A percentile compares a stretch with the other conserved stretches of the same genome.
Evolutionary conservation across 345 rosid genomes (phyloP).

Genomic region (Viola odorata): DNA sequence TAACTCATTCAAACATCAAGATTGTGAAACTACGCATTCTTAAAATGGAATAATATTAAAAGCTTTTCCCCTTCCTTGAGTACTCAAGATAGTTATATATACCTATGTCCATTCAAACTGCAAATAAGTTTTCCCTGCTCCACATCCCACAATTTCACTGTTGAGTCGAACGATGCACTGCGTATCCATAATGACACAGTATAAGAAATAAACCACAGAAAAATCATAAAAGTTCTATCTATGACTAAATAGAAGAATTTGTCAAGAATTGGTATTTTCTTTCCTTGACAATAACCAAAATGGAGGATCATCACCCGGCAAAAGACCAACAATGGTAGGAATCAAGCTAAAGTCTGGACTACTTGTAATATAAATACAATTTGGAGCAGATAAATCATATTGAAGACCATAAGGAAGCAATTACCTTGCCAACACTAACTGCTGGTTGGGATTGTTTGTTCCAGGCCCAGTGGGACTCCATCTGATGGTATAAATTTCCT

Average conservation of each 20-base stretch:
- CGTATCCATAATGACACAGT: slow-evolving; percentile 9
- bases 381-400: background rate
- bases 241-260: background rate
- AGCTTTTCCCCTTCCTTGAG: background rate
- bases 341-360: no score
- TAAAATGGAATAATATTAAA: background rate
- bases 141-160: slow-evolving; percentile 97
- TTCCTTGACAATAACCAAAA: no score
- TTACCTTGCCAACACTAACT: slow-evolving; percentile 79
- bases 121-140: slow-evolving; percentile 78
- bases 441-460: slow-evolving; percentile 93
- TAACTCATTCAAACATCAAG: background rate
- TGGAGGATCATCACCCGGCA: no score
- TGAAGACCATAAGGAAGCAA: background rate
- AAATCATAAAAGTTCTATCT: background rate
- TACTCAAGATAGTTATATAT: background rate
- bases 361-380: no score
- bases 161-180: slow-evolving; percentile 98
- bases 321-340: no score
- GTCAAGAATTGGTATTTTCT: no score
- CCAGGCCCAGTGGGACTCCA: slow-evolving; percentile 96
- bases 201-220: background rate
- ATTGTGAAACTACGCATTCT: background rate
- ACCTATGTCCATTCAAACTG: slow-evolving; percentile 96
- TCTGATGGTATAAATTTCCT: slow-evolving; percentile 90